Evolutionary conservation across 2,329 filamentous ascomycete species (phyloP).

Genomic region (Seiridium cupressi): DNA sequence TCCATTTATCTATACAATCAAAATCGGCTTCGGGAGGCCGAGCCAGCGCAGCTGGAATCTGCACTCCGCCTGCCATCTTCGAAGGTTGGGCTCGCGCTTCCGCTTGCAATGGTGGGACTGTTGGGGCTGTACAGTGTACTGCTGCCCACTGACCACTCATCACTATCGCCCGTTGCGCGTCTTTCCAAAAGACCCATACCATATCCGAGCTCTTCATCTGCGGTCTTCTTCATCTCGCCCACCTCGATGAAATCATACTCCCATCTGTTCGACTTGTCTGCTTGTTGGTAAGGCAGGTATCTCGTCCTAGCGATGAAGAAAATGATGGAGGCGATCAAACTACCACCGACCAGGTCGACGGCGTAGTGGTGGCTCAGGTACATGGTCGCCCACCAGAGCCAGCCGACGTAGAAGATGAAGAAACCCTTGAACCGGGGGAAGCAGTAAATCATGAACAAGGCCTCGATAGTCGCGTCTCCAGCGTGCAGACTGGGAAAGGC

Average conservation of each 20-base stretch:
- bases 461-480: constrained; percentile 83
- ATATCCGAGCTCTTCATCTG: constrained; percentile 20
- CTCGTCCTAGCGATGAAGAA: constrained; percentile 81
- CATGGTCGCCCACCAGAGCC: constrained; percentile 99
- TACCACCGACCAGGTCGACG: constrained; percentile 85
- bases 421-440: constrained; percentile 81
- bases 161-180: constrained; percentile 9
- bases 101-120: constrained; percentile 12
- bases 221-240: constrained; percentile 55
- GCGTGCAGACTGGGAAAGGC: constrained; percentile 94
- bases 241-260: constrained; percentile 92
- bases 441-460: constrained; percentile 87
- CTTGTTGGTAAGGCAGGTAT: constrained; percentile 79
- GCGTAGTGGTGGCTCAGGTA: constrained; percentile 97
- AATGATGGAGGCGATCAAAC: constrained; percentile 71
- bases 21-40: neutral
- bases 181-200: constrained; percentile 11
- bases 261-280: constrained; percentile 86
- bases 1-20: neutral
- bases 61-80: neutral
- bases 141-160: constrained; percentile 12
- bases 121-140: constrained; percentile 13
- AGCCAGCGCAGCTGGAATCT: neutral
- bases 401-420: constrained; percentile 81
- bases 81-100: constrained; percentile 4